phyloP scores from a whole-genome alignment of 345 rosid species.

The Citrus hindsii region DNA sequence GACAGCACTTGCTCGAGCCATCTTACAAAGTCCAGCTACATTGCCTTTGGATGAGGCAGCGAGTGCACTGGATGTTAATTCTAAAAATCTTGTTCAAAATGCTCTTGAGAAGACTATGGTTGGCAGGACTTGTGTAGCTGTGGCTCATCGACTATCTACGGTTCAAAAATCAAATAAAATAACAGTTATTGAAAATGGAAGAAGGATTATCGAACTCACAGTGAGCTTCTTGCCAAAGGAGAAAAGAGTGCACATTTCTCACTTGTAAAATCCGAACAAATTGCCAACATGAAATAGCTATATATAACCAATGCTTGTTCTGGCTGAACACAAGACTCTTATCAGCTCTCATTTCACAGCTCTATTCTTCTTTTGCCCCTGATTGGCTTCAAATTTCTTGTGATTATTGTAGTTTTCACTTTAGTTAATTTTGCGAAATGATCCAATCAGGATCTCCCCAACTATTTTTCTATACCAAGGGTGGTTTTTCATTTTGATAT shows the following conservation, averaged over 20 bases:
- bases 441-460: background rate
- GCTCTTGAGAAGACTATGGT: conserved; percentile 25
- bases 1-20: conserved; percentile 35
- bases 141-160: conserved; percentile 25
- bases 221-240: conserved; percentile 15
- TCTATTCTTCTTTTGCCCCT: background rate
- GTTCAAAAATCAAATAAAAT: conserved; percentile 16
- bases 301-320: background rate
- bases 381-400: background rate
- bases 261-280: conserved; percentile 13
- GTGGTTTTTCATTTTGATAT: background rate
- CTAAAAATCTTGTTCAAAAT: conserved; percentile 30
- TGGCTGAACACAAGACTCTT: background rate
- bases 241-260: conserved; percentile 16
- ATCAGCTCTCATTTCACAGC: background rate
- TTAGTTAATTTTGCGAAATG: too few relatives aligned
- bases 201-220: conserved; percentile 14
- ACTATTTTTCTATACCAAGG: background rate
- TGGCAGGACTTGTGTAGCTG: conserved; percentile 27
- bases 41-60: conserved; percentile 38
- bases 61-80: conserved; percentile 32
- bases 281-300: background rate
- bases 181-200: conserved; percentile 13
- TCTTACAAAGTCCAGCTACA: conserved; percentile 31
- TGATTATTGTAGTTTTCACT: background rate